phyloP scores from a whole-genome alignment of 2,329 filamentous ascomycete genomes.

The Drechmeria coniospora region DNA sequence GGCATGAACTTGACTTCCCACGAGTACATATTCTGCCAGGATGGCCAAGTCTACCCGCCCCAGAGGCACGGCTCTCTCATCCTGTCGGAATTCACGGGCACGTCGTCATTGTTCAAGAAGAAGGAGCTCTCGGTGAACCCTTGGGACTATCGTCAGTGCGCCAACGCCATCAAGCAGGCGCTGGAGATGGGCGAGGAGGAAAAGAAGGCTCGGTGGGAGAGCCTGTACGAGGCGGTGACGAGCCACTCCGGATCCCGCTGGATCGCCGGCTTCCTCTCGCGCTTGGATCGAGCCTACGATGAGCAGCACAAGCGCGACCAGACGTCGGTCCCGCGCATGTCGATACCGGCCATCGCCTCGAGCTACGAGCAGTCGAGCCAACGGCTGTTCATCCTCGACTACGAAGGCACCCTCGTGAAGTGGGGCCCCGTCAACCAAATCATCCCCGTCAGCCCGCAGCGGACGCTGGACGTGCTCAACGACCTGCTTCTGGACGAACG shows the following conservation, averaged over 20 bases:
- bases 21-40: constrained; percentile 86
- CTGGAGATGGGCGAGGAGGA: constrained; percentile 67
- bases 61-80: constrained; percentile 84
- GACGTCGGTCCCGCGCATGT: constrained; percentile 73
- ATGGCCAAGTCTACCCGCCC: constrained; percentile 51
- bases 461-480: constrained; percentile 67
- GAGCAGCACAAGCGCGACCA: constrained; percentile 77
- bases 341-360: constrained; percentile 45
- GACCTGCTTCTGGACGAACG: constrained; percentile 65
- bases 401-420: constrained; percentile 81
- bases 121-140: constrained; percentile 80
- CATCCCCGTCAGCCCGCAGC: constrained; percentile 69
- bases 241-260: constrained; percentile 75
- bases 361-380: constrained; percentile 51
- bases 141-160: constrained; percentile 84
- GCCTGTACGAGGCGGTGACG: constrained; percentile 57
- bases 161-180: constrained; percentile 69
- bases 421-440: constrained; percentile 76
- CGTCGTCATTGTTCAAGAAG: constrained; percentile 67
- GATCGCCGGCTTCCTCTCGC: constrained; percentile 60
- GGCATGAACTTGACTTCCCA: constrained; percentile 96
- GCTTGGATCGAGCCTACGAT: constrained; percentile 61
- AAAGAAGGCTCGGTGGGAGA: constrained; percentile 58
- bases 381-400: constrained; percentile 80
- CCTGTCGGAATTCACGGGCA: constrained; percentile 88